Evolutionary conservation across 805 yeast genomes (phyloP).

Genomic region (Saccharomycopsis capsularis): DNA sequence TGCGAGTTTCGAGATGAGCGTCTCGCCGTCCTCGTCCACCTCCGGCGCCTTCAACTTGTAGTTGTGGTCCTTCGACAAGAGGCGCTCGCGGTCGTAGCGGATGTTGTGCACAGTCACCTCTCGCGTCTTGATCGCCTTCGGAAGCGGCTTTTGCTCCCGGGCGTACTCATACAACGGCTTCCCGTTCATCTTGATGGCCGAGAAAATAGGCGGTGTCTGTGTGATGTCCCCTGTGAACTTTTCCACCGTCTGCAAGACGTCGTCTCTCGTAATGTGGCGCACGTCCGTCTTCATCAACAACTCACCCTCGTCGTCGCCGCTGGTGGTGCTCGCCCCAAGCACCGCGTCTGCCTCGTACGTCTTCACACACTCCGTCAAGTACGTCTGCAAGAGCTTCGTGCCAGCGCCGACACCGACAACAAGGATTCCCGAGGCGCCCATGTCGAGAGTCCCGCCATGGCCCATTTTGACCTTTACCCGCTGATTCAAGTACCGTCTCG

Average conservation of each 20-base stretch:
- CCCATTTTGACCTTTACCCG: slow-evolving; percentile 76
- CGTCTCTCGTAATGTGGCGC: slow-evolving; percentile 49
- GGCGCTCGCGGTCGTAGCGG: slow-evolving; percentile 40
- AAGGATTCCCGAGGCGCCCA: slow-evolving; percentile 88
- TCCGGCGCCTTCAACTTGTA: slow-evolving; percentile 40
- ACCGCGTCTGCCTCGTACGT: slow-evolving; percentile 79
- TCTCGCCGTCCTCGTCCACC: slow-evolving; percentile 40
- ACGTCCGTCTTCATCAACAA: slow-evolving; percentile 52
- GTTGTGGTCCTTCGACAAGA: slow-evolving; percentile 47
- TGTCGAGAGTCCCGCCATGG: slow-evolving; percentile 97
- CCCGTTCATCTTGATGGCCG: slow-evolving; percentile 93
- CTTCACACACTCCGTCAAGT: slow-evolving; percentile 68
- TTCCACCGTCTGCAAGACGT: slow-evolving; percentile 41
- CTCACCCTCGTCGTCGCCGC: slow-evolving; percentile 91
- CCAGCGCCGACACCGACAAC: slow-evolving; percentile 92
- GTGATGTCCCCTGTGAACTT: slow-evolving; percentile 74
- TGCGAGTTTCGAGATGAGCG: slow-evolving; percentile 29
- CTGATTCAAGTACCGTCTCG: slow-evolving; percentile 44
- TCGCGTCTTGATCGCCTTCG: slow-evolving; percentile 73
- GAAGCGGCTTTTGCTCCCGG: slow-evolving; percentile 76
- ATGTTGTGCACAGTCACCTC: slow-evolving; percentile 55
- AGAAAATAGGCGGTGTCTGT: slow-evolving; percentile 93
- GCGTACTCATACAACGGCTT: slow-evolving; percentile 93
- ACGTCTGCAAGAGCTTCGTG: slow-evolving; percentile 70
- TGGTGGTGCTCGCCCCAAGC: slow-evolving; percentile 85